Evolutionary conservation across 1,284 basidiomycete species (phyloP), one percentile per base, ranked within the genome.

Genomic region (Pyrrhoderma noxium): DNA sequence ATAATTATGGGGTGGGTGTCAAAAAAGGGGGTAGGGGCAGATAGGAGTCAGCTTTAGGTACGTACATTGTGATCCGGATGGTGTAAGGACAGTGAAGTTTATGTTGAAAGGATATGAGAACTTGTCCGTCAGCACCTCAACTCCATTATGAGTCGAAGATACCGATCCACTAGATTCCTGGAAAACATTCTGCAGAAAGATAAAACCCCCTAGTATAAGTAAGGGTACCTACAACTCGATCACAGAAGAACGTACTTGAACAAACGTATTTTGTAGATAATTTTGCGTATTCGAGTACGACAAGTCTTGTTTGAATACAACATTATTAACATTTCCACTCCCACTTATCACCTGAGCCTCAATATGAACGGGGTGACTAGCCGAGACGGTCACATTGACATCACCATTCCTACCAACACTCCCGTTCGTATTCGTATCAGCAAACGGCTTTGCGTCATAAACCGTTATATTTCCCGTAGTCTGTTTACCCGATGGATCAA

Each of bases 91-190:
- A 1, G 74, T 74, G 31, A 81, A 64, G 58, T 85, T 79, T 68
- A 86, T 76, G 58, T 70, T 71, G 23, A 88, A 59, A 0, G 85
- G 85, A 59, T 79, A 87, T 2, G 74, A 74, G 64, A 85, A 86
- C 1, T 66, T 58, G 60, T 89, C 86, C 3, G 66, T 57, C n/a
- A 86, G 64, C 0, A 67, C 64, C 3, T 70, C 57, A 2, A 74
- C 66, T 7, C 75, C 77, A 54, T 86, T 82, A 60, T 87, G 84
- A 0, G 71, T 75, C 13, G 83, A 85, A 11, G 65, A 53, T 16
- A 79, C 70, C 11, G 64, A 64, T 5, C 85, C 85, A 1, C 67
- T 71, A 4, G 82, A 73, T 0, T 68, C 71, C 65, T 88, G 85
- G 34, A 72, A 67, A n/a, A 87, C 68, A 49, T 77, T 78, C 82